These are phyloP conservation scores for Xerocomus amazonicus DNA, from an alignment of 1,284 basidiomycete genomes.

Conservation along the genomic window DNA sequence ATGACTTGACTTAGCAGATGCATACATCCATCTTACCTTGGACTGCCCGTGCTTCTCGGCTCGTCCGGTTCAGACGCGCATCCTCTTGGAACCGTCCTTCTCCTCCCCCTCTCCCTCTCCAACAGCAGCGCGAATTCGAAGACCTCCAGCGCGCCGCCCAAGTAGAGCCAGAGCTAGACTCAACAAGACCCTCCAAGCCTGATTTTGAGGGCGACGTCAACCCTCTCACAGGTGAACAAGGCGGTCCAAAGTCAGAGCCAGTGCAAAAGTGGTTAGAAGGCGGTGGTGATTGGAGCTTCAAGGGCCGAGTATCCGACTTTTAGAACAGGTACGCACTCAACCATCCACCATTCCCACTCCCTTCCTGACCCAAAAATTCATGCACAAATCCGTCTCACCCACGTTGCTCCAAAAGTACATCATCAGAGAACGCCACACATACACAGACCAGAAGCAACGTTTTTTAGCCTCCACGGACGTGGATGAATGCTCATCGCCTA, in stretches of 20 bases:
- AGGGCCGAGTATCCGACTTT: constrained; percentile 79
- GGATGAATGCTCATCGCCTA: constrained; percentile 50
- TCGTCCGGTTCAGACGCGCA: constrained; percentile 4
- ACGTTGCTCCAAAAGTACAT: constrained; percentile 4
- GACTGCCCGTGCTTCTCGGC: neutral
- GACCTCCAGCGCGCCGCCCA: constrained; percentile 62
- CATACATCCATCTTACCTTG: neutral
- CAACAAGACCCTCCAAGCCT: constrained; percentile 50
- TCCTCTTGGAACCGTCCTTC: constrained; percentile 52
- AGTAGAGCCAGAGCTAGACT: constrained; percentile 52
- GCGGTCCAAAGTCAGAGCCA: constrained; percentile 76
- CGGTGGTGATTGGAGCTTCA: constrained; percentile 79
- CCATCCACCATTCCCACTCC: too few species aligned
- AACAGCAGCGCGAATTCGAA: constrained; percentile 75
- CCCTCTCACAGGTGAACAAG: constrained; percentile 70
- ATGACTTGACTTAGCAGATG: neutral
- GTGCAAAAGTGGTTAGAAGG: constrained; percentile 56
- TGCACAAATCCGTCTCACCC: too few species aligned
- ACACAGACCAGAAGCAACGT: constrained; percentile 8
- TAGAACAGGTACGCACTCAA: constrained; percentile 32
- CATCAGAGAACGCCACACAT: constrained; percentile 13
- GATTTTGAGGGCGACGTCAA: constrained; percentile 75
- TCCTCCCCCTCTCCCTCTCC: constrained; percentile 66
- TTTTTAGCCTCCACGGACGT: constrained; percentile 7
- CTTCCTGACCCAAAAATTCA: too few species aligned